Evolutionary conservation across 805 yeast genomes (phyloP), one percentile per base, ranked within the genome.

Genomic region (Pichia nakasei): DNA sequence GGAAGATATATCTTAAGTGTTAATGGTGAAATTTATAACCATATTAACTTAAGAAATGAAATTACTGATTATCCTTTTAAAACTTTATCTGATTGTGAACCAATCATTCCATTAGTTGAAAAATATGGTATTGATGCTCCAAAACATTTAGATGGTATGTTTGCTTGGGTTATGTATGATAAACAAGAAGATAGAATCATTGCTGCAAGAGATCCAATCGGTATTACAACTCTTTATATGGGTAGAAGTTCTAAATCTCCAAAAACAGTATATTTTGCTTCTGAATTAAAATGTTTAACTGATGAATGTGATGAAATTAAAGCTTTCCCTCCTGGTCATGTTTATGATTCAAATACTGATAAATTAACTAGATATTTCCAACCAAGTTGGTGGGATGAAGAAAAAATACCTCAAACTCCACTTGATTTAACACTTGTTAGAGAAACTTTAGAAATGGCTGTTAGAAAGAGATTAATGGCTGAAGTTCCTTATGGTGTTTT

Each of bases 401-500:
- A 70, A 42, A 73, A 73, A 61, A 74, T 85, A 51, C 96, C 98
- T 54, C 64, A 82, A 35, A 74, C 75, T 47, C 86, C 81, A 37
- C 85, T 83, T 38, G 95, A 91, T 63, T 78, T 72, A 61, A 77
- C 63, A 58, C 55, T 68, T 47, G 76, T 93, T 49, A 82, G 96
- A 66, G 83, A 81, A 58, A 65, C 85, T 40, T 76, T 93, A 63
- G 98, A 93, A 67, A 70, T 83, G 69, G 88, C 98, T 39, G 99
- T 93, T 44, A 84, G 98, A 75, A 93, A 93, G 85, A 84, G 98
- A 76, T 77, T 93, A 59, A 93, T 93, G 99, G 93, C 97, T 45
- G 99, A 93, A 73, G 99, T 93, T 49, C 97, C 99, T 45, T 93
- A 86, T 66, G 99, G 99, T 71, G 99, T 93, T 38, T 72, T 93